A percentile compares a stretch with the other conserved stretches of the same genome.
Evolutionary conservation across 176 grass and related monocot genomes (phyloP).

Genomic region (Thinopyrum elongatum): DNA sequence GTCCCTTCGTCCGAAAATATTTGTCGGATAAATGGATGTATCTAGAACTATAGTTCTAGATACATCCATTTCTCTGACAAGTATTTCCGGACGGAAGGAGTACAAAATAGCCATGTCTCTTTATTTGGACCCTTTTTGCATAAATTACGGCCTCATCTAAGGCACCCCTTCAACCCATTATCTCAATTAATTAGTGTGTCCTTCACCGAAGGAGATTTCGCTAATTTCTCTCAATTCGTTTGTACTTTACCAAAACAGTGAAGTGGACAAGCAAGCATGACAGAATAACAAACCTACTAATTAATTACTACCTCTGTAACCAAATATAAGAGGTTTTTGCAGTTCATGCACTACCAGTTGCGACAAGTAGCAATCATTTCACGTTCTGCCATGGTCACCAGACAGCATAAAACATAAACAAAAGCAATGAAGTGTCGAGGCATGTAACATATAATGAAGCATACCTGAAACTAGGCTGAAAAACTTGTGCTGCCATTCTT

Average conservation of each 20-base stretch:
- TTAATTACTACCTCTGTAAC: not conserved
- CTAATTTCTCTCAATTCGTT: not conserved
- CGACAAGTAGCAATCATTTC: not conserved
- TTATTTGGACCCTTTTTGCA: not conserved
- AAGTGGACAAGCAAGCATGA: not conserved
- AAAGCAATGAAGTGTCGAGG: not conserved
- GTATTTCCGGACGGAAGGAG: no score
- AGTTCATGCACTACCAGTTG: conserved; percentile 2
- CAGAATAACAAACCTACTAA: no score
- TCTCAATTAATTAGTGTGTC: not conserved
- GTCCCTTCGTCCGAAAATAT: no score
- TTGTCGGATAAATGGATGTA: no score
- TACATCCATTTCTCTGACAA: no score
- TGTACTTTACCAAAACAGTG: not conserved
- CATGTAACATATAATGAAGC: not conserved
- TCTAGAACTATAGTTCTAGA: no score
- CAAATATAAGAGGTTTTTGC: no score
- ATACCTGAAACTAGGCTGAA: conserved; percentile 94
- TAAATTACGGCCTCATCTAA: not conserved
- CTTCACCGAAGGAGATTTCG: not conserved
- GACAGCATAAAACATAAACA: not conserved
- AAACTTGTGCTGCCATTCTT: conserved; percentile 79
- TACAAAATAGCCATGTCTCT: not conserved
- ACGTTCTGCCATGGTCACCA: not conserved
- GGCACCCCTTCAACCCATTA: not conserved